Percentiles rank a stretch among this genome's conserved stretches.
These are phyloP conservation scores for Coleophoma eucalyptorum DNA, from an alignment of 2,329 filamentous ascomycete genomes.

Conservation along the genomic window DNA sequence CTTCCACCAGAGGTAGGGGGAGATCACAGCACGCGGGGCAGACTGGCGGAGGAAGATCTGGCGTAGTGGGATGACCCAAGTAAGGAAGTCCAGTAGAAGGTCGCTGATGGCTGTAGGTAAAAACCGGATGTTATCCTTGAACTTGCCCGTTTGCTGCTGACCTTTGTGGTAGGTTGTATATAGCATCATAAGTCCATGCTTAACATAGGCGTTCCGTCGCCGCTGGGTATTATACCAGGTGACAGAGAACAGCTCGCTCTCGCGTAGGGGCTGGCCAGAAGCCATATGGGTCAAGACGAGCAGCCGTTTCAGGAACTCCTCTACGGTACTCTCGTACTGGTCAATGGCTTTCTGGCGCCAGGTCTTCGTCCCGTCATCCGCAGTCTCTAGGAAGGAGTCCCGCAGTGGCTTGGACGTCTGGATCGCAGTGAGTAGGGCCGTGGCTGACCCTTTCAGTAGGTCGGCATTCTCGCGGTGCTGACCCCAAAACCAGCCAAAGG, in stretches of 20 bases:
- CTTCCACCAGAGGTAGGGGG: constrained; percentile 5
- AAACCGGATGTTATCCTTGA: constrained; percentile 16
- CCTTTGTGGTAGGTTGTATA: constrained; percentile 11
- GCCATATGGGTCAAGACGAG: constrained; percentile 5
- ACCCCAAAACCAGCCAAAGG: constrained; percentile 7
- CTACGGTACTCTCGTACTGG: constrained; percentile 5
- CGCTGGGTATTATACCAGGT: constrained; percentile 6
- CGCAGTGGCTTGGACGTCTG: constrained; percentile 1
- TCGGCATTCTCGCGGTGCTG: constrained; percentile 8
- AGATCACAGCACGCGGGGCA: constrained; percentile 2
- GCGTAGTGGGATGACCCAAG: constrained; percentile 6
- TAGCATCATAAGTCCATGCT: constrained; percentile 11
- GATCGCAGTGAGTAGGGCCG: constrained; percentile 1
- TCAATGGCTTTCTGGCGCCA: constrained; percentile 4
- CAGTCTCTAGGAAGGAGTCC: constrained; percentile 8
- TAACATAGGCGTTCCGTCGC: constrained; percentile 2
- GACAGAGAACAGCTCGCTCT: constrained; percentile 6
- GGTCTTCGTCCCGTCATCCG: not conserved
- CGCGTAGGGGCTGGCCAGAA: constrained; percentile 1
- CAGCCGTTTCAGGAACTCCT: constrained; percentile 10
- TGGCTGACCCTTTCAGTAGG: constrained; percentile 2
- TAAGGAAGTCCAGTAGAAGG: constrained; percentile 9
- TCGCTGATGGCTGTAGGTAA: constrained; percentile 8
- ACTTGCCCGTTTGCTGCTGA: constrained; percentile 7
- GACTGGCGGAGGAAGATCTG: too few relatives aligned